Evolutionary conservation across 768 basidiomycete species (phyloP), one percentile per base, ranked within the genome.

Genomic region (Russula olivacea): DNA sequence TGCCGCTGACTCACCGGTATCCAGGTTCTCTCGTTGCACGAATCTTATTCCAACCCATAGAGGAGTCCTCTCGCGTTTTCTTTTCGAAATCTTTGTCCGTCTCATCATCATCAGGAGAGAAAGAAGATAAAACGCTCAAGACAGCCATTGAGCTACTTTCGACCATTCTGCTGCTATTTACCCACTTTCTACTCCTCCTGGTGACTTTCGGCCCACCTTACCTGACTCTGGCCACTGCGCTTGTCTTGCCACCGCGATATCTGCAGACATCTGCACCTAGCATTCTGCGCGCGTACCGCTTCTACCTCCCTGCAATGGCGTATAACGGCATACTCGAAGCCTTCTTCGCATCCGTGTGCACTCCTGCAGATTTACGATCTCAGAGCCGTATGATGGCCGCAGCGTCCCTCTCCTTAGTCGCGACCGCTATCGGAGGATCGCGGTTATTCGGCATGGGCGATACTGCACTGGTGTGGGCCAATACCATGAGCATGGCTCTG

Each of bases 291-390:
- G 84, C 87, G 1, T 99, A 94, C 83, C 74, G 92, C 25, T 88
- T 83, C 78, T 96, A 95, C 68, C 87, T 98, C 67, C 97, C 97
- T 0, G 81, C 89, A 23, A 81, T 99, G 69, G 89, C 89, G 6
- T 75, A 93, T 67, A 99, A 99, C 71, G 97, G 97, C 2, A 83
- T 91, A 0, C 76, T 96, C 19, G 97, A 99, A 71, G 92, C 95
- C 0, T 95, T 97, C 73, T 79, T 96, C 68, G 84, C 89, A 3
- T 88, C 91, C 59, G 85, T 87, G 2, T 90, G 93, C 1, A 78
- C 79, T 1, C 79, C 87, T 0, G 68, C 73, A 1, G 87, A 94
- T 72, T 74, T 99, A 11, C 82, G 77, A 51, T 72, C 71, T 8
- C 93, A 96, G 72, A 88, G 86, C 68, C 78, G 83, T 80, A 91